Evolutionary conservation across 495 filamentous ascomycete genomes (phyloP).

Genomic region (Cercophora newfieldiana): DNA sequence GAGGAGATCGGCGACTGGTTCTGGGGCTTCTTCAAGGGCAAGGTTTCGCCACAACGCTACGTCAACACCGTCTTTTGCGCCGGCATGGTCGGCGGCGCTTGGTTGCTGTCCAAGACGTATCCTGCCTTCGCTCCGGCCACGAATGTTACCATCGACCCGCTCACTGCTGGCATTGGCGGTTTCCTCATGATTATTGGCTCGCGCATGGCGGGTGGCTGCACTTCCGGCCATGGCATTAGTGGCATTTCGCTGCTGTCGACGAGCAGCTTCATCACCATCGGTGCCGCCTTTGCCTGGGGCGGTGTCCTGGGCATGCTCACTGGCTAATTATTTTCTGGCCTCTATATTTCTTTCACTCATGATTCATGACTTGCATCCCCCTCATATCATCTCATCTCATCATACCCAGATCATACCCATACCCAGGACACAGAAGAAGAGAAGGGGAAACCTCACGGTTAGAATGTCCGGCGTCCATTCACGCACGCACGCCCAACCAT

Average conservation of each 20-base stretch:
- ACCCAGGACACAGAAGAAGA: background rate
- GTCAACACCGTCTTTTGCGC: conserved; percentile 44
- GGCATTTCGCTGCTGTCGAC: conserved; percentile 52
- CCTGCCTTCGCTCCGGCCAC: conserved; percentile 31
- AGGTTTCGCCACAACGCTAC: conserved; percentile 23
- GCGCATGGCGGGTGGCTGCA: conserved; percentile 58
- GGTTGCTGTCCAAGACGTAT: conserved; percentile 26
- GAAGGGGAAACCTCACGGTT: background rate
- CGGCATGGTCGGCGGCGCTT: conserved; percentile 47
- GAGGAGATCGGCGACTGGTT: conserved; percentile 53
- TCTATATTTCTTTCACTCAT: background rate
- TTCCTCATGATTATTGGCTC: conserved; percentile 53
- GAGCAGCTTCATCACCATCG: conserved; percentile 54
- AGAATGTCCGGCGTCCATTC: background rate
- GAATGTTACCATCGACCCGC: conserved; percentile 28
- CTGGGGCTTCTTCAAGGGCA: conserved; percentile 36
- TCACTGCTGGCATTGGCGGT: conserved; percentile 46
- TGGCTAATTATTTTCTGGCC: conserved; percentile 8
- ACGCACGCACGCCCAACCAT: background rate
- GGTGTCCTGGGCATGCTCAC: conserved; percentile 27
- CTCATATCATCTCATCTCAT: background rate
- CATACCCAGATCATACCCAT: background rate
- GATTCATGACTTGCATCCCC: background rate
- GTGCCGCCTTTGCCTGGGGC: conserved; percentile 50
- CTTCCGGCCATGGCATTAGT: conserved; percentile 60